Evolutionary conservation across 2,329 filamentous ascomycete species (phyloP).

Genomic region (Zalaria sp.): DNA sequence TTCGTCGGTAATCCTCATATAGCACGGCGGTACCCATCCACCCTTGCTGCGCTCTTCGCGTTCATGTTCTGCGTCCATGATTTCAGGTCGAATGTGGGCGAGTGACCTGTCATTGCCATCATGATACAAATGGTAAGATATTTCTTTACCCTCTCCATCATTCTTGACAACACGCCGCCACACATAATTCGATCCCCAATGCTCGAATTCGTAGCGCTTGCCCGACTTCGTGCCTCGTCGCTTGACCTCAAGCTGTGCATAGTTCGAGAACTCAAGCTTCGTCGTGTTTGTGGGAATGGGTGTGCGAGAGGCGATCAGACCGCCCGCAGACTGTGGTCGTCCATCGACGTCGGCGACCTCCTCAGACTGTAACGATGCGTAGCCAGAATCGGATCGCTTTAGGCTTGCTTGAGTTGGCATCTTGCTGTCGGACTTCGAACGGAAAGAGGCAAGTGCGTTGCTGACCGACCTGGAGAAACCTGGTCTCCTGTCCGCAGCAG

Average conservation of each 20-base stretch:
- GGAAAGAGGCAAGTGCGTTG: slow-evolving; percentile 42
- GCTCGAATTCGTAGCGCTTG: slow-evolving; percentile 82
- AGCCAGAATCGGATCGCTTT: slow-evolving; percentile 45
- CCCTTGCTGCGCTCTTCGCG: slow-evolving; percentile 61
- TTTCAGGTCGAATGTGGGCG: slow-evolving; percentile 75
- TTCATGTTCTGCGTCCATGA: slow-evolving; percentile 55
- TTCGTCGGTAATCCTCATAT: slow-evolving; percentile 76
- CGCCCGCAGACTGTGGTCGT: slow-evolving; percentile 19
- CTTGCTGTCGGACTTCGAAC: slow-evolving; percentile 40
- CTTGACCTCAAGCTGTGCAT: slow-evolving; percentile 76
- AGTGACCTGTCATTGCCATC: slow-evolving; percentile 50
- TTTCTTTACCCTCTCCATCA: slow-evolving; percentile 46
- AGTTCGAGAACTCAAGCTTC: slow-evolving; percentile 93
- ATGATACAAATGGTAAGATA: slow-evolving; percentile 70
- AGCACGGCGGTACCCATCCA: slow-evolving; percentile 81
- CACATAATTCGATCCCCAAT: slow-evolving; percentile 75
- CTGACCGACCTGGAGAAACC: slow-evolving; percentile 45
- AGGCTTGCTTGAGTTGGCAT: slow-evolving; percentile 26
- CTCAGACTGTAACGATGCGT: slow-evolving; percentile 35
- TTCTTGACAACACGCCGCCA: slow-evolving; percentile 67
- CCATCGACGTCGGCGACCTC: slow-evolving; percentile 20
- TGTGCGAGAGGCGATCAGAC: slow-evolving; percentile 22
- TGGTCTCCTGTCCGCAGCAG: slow-evolving; percentile 34
- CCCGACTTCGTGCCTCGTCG: slow-evolving; percentile 50
- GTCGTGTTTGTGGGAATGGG: slow-evolving; percentile 57